These are phyloP conservation scores for Typha latifolia DNA, from an alignment of 176 grass and related monocot genomes.

Conservation along the genomic window DNA sequence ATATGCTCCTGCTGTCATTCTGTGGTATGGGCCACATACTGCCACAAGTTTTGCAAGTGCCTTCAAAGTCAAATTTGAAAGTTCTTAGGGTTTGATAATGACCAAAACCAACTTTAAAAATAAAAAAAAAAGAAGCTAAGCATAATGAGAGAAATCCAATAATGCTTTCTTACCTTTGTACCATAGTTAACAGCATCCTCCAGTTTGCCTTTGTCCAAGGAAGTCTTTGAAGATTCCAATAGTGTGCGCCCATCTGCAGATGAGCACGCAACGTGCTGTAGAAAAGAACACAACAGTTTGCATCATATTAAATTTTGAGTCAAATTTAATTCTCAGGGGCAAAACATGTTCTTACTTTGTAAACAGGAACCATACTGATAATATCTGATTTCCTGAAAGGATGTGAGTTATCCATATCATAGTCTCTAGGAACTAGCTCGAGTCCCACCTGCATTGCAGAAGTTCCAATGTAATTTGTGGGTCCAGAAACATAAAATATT, in stretches of 20 bases:
- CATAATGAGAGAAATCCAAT: background rate
- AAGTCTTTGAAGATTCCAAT: conserved; percentile 97
- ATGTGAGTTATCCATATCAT: conserved; percentile 64
- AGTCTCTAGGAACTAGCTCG: conserved; percentile 89
- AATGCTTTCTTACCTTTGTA: conserved; percentile 50
- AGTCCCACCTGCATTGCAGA: conserved; percentile 74
- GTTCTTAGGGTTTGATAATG: background rate
- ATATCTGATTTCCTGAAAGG: conserved; percentile 80
- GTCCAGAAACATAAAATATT: conserved; percentile 18
- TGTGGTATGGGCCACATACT: conserved; percentile 94
- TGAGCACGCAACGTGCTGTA: conserved; percentile 91
- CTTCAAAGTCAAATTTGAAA: conserved; percentile 19
- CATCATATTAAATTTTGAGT: background rate
- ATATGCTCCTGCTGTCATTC: conserved; percentile 99
- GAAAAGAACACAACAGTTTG: conserved; percentile 3
- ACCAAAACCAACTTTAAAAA: background rate
- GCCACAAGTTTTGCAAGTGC: conserved; percentile 98
- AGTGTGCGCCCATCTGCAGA: conserved; percentile 91
- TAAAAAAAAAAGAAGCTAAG: background rate
- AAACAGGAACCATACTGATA: conserved; percentile 84
- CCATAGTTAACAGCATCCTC: conserved; percentile 96
- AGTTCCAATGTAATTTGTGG: conserved; percentile 17
- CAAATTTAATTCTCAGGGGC: conserved; percentile 8
- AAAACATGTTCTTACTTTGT: conserved; percentile 61
- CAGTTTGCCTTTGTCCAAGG: conserved; percentile 95